Evolutionary conservation across 1,284 basidiomycete genomes (phyloP).

Genomic region (Wallemia mellicola): DNA sequence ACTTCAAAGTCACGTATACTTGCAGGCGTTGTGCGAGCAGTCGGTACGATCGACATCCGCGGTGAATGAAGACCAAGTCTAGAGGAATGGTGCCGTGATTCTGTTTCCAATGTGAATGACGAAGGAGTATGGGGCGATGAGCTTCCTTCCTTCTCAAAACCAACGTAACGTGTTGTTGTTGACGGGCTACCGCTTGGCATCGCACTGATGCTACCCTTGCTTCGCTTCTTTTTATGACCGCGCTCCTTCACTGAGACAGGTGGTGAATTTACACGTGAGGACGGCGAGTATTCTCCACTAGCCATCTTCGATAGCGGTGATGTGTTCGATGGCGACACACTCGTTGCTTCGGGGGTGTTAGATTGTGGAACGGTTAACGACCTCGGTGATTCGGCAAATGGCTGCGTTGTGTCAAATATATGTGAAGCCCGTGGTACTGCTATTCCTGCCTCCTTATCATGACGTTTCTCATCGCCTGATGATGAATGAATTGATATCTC

Average conservation of each 20-base stretch:
- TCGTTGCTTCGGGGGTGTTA: background rate
- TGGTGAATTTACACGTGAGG: background rate
- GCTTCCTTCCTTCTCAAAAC: background rate
- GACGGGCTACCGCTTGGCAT: background rate
- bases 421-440: background rate
- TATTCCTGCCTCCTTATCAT: background rate
- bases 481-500: too few species aligned
- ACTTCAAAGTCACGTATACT: slow-evolving; percentile 98
- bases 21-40: slow-evolving; percentile 48
- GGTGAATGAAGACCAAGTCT: slow-evolving; percentile 42
- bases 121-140: slow-evolving; percentile 2
- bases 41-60: slow-evolving; percentile 42
- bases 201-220: background rate
- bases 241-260: background rate
- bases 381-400: background rate
- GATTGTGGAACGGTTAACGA: background rate
- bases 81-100: background rate
- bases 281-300: background rate
- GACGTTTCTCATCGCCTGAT: too few species aligned
- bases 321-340: background rate
- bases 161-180: background rate
- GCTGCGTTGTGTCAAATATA: background rate
- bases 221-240: background rate
- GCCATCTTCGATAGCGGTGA: background rate
- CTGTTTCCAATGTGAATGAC: slow-evolving; percentile 2